Evolutionary conservation across 2,329 filamentous ascomycete genomes (phyloP), one percentile per base, ranked within the genome.

Genomic region (Aspergillus tanneri): DNA sequence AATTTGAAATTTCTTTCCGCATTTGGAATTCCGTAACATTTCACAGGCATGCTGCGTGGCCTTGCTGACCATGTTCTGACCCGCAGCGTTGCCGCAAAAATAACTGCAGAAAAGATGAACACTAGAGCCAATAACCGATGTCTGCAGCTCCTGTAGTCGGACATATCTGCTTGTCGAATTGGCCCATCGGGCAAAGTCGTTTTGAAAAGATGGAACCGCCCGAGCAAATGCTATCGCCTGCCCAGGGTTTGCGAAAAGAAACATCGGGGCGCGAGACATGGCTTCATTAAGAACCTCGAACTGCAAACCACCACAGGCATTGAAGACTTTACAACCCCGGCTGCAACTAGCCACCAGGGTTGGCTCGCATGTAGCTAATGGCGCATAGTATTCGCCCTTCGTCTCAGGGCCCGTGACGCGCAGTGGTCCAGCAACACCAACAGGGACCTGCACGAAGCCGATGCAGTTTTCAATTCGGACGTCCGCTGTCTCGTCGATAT

Each of bases 21-120:
- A 22, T 8, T 5, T 1, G 4, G 36, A 21, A 5, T 30, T 23
- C 30, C 11, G 23, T 6, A 52, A 21, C 46, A 36, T 41, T 10
- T 57, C 54, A 24, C 61, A 66, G 7, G 55, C 57, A 5, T 50
- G 27, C 14, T 65, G 58, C 9, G 60, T 65, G 6, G 61, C 61
- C 16, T 63, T 56, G 3, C 61, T 66, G 9, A 60, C 59, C 60
- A 65, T 64, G 35, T 65, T 67, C 42, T 67, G 63, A 7, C 61
- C 62, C 1, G 59, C 50, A 1, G 64, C 59, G 39, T 65, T 60
- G 10, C 62, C 62, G 28, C 58, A 64, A 18, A 51, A 41, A 44
- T 60, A 65, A 10, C 46, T 35, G 41, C 62, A 57, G 5, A 56
- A 46, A 2, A 64, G 40, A 37, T 64, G 59, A 11, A 63, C 59